Evolutionary conservation across 129 eudicot genomes (phyloP).

Genomic region (Mikania micrantha): DNA sequence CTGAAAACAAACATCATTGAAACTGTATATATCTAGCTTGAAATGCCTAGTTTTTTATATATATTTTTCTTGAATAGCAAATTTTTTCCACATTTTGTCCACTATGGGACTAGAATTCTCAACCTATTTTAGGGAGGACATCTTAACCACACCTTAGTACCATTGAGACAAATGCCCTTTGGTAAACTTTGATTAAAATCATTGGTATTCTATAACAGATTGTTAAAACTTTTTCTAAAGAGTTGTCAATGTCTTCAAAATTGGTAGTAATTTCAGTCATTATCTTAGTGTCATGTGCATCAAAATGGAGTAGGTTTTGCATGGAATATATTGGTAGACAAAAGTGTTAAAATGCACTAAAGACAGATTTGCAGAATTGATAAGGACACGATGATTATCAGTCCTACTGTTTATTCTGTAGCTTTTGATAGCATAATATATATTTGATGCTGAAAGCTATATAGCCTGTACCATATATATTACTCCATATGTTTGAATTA

Average conservation of each 20-base stretch:
- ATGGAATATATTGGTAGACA: constrained; percentile 32
- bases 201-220: neutral
- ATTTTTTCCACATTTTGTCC: too few species aligned
- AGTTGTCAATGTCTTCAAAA: neutral
- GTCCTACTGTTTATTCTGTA: constrained; percentile 29
- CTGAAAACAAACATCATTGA: neutral
- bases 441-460: constrained; percentile 10
- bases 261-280: constrained; percentile 12
- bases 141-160: too few species aligned
- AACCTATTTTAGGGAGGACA: too few species aligned
- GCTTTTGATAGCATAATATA: constrained; percentile 17
- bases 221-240: neutral
- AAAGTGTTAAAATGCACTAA: constrained; percentile 24
- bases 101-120: too few species aligned
- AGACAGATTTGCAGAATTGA: constrained; percentile 22
- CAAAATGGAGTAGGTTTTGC: constrained; percentile 28
- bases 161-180: too few species aligned
- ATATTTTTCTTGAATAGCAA: too few species aligned
- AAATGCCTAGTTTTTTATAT: too few species aligned
- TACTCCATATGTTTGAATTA: constrained; percentile 9
- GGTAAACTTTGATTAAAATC: neutral
- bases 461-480: constrained; percentile 9
- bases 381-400: constrained; percentile 26
- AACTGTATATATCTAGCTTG: too few species aligned
- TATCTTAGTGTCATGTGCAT: constrained; percentile 14